phyloP scores from a whole-genome alignment of 2,329 filamentous ascomycete genomes.

The Alternaria ethzedia region DNA sequence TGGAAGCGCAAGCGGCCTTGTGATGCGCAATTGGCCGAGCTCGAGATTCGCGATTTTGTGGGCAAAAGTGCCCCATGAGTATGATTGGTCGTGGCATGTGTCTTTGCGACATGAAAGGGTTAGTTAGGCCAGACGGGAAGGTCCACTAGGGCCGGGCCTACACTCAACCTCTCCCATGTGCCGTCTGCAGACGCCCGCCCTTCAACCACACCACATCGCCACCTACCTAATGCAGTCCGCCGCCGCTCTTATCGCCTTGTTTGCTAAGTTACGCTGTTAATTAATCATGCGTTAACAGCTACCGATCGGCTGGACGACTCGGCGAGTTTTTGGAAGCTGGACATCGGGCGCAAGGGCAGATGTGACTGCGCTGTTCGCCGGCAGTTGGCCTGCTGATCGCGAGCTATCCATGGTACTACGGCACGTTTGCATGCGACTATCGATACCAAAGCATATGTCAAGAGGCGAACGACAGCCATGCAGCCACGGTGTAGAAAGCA shows the following conservation, averaged over 20 bases:
- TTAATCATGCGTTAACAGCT: neutral
- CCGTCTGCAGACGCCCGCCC: neutral
- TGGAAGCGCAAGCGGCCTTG: constrained; percentile 7
- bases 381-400: neutral
- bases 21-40: constrained; percentile 9
- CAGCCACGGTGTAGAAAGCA: neutral
- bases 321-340: neutral
- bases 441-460: neutral
- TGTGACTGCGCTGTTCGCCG: neutral
- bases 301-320: neutral
- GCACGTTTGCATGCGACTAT: neutral
- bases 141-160: constrained; percentile 7
- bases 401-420: neutral
- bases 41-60: neutral
- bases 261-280: neutral
- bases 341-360: neutral
- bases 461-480: neutral
- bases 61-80: neutral
- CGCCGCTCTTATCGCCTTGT: neutral
- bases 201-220: constrained; percentile 13
- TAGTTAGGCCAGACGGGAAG: constrained; percentile 1
- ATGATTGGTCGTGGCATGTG: neutral
- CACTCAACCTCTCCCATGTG: neutral
- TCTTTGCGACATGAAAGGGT: neutral
- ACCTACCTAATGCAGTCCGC: constrained; percentile 28